These are phyloP conservation scores for Backusella luteola DNA, from an alignment of 192 early-diverging fungal genomes.

Conservation along the genomic window DNA sequence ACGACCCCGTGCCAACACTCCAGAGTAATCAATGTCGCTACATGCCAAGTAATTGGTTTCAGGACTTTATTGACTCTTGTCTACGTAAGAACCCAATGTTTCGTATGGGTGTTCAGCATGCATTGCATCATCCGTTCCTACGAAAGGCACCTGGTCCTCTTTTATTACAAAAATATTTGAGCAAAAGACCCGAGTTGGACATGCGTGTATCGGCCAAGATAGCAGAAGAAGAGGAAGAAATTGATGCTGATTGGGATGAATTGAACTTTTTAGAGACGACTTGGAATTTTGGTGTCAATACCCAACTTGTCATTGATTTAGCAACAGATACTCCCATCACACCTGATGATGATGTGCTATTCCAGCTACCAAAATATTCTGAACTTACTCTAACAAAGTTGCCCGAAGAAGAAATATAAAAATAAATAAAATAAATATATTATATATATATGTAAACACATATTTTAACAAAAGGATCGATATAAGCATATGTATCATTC, in stretches of 20 bases:
- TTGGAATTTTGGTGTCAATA: constrained; percentile 14
- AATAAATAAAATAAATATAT: neutral
- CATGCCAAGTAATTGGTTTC: neutral
- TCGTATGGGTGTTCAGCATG: constrained; percentile 10
- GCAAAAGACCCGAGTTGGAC: constrained; percentile 8
- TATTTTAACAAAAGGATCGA: too few species aligned
- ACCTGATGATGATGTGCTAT: constrained; percentile 9
- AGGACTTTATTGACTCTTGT: constrained; percentile 24
- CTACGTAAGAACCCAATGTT: constrained; percentile 15
- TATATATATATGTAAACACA: neutral
- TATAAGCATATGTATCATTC: too few species aligned
- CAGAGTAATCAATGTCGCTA: neutral
- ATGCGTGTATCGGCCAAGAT: neutral
- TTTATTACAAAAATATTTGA: constrained; percentile 13
- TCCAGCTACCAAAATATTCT: neutral
- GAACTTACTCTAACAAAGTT: neutral
- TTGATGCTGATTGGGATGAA: neutral
- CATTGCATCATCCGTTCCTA: constrained; percentile 26
- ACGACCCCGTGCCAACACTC: constrained; percentile 13
- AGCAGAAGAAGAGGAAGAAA: neutral
- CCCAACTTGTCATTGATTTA: neutral
- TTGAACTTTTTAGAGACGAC: constrained; percentile 5
- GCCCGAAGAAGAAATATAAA: neutral
- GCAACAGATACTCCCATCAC: constrained; percentile 19
- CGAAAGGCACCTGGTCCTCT: constrained; percentile 1